A percentile compares a stretch with the other conserved stretches of the same genome.
Evolutionary conservation across 805 yeast species (phyloP).

Genomic region (Pichia scutulata): DNA sequence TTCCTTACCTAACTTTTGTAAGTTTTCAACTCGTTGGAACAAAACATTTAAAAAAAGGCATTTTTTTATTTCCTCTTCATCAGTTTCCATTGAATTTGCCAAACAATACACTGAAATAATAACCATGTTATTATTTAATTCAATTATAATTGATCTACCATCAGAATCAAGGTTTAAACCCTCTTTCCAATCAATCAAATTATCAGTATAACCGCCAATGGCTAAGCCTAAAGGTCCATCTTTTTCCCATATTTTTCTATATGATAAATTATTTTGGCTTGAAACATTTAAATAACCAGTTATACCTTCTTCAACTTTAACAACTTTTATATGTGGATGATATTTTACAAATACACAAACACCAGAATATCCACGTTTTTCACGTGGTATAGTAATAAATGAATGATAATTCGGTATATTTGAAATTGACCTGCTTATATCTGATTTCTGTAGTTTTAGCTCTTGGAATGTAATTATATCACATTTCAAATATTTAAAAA

Average conservation of each 20-base stretch:
- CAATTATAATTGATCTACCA: conserved; percentile 76
- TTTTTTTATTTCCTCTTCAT: conserved; percentile 55
- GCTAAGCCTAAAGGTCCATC: conserved; percentile 15
- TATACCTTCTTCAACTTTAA: conserved; percentile 84
- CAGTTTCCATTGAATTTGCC: conserved; percentile 72
- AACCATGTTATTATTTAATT: conserved; percentile 55
- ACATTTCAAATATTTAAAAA: conserved; percentile 50
- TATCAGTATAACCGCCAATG: conserved; percentile 68
- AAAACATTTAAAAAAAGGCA: conserved; percentile 49
- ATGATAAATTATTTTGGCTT: conserved; percentile 11
- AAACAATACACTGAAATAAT: conserved; percentile 78
- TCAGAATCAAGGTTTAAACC: conserved; percentile 58
- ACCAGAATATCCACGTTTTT: conserved; percentile 83
- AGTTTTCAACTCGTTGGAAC: conserved; percentile 51
- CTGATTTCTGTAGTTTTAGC: conserved; percentile 54
- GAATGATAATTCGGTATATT: conserved; percentile 50
- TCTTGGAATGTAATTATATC: conserved; percentile 88
- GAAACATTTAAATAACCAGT: conserved; percentile 50
- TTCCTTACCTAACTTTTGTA: conserved; percentile 50
- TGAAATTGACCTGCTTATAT: conserved; percentile 30
- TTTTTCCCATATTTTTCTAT: conserved; percentile 21
- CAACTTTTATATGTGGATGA: conserved; percentile 40
- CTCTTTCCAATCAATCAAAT: conserved; percentile 27
- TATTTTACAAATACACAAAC: conserved; percentile 74
- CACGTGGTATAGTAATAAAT: conserved; percentile 60